These are phyloP conservation scores for Teratosphaeriaceae sp. DNA, from an alignment of 2,329 filamentous ascomycete genomes.

Conservation along the genomic window DNA sequence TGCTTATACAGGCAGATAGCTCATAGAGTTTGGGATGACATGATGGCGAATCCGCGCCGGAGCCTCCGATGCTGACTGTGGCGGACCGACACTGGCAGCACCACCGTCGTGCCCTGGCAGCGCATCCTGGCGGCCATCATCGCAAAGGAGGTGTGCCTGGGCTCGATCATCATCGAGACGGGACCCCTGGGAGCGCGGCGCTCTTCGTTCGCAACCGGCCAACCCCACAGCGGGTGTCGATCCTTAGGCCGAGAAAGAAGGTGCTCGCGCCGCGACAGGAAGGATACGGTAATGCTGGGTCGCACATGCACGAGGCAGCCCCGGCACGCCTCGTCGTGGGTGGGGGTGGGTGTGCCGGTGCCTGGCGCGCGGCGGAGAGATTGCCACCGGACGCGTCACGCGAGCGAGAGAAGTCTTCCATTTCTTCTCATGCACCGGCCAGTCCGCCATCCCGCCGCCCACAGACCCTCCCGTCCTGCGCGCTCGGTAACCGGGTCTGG, in stretches of 20 bases:
- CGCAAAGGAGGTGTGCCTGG: constrained; percentile 3
- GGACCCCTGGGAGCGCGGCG: neutral
- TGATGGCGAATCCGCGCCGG: constrained; percentile 5
- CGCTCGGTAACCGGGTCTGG: too few relatives aligned
- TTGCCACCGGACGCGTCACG: too few relatives aligned
- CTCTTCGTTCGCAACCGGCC: neutral
- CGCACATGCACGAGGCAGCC: neutral
- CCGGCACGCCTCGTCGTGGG: neutral
- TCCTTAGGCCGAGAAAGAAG: neutral
- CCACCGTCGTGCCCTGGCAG: too few relatives aligned
- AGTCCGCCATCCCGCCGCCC: too few relatives aligned
- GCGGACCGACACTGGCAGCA: neutral
- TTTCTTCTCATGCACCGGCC: too few relatives aligned
- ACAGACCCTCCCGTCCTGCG: too few relatives aligned
- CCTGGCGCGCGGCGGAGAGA: too few relatives aligned
- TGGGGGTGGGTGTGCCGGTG: neutral
- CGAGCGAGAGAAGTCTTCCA: too few relatives aligned
- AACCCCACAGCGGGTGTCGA: neutral
- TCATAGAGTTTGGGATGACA: neutral
- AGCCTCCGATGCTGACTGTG: constrained; percentile 4
- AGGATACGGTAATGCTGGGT: neutral
- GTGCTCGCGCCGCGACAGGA: neutral
- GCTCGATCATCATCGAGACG: too few relatives aligned
- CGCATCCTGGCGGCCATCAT: constrained; percentile 5
- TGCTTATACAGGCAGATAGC: too few relatives aligned